phyloP scores from a whole-genome alignment of 1,284 basidiomycete species.

The Malassezia sp. region DNA sequence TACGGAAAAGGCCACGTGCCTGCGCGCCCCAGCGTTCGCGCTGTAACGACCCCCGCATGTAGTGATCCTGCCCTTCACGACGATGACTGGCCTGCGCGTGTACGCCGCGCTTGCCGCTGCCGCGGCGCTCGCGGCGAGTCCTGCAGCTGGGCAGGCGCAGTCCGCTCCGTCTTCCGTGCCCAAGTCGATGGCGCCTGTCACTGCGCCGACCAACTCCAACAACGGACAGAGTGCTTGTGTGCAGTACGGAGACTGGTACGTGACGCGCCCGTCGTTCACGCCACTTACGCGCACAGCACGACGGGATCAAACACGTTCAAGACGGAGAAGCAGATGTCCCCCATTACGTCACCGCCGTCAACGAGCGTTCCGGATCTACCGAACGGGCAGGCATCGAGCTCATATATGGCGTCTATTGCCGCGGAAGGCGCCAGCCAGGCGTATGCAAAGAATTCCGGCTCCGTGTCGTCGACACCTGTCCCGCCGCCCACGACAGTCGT shows the following conservation, averaged over 20 bases:
- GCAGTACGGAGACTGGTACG: constrained; percentile 16
- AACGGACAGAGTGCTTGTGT: constrained; percentile 14
- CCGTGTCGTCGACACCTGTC: constrained; percentile 1
- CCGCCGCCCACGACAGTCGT: constrained; percentile 10
- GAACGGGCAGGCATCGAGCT: not conserved
- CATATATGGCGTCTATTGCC: constrained; percentile 10
- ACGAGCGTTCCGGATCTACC: constrained; percentile 5
- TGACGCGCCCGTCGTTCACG: not conserved
- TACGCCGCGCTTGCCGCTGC: no score
- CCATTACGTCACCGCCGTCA: not conserved
- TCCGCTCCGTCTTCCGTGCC: not conserved
- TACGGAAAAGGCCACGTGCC: no score
- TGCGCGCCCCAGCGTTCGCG: no score
- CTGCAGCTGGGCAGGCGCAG: not conserved
- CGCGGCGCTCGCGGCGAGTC: no score
- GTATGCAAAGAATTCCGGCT: not conserved
- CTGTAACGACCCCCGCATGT: no score
- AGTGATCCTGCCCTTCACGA: no score
- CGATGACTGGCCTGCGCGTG: no score
- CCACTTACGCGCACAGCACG: not conserved
- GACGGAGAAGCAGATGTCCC: constrained; percentile 9
- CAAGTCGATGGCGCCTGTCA: constrained; percentile 7
- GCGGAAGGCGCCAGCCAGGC: constrained; percentile 3
- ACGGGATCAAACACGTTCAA: constrained; percentile 1
- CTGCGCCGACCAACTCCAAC: constrained; percentile 2